These are phyloP conservation scores for Zasmidium cellare DNA, from an alignment of 2,329 filamentous ascomycete species.

Conservation along the genomic window DNA sequence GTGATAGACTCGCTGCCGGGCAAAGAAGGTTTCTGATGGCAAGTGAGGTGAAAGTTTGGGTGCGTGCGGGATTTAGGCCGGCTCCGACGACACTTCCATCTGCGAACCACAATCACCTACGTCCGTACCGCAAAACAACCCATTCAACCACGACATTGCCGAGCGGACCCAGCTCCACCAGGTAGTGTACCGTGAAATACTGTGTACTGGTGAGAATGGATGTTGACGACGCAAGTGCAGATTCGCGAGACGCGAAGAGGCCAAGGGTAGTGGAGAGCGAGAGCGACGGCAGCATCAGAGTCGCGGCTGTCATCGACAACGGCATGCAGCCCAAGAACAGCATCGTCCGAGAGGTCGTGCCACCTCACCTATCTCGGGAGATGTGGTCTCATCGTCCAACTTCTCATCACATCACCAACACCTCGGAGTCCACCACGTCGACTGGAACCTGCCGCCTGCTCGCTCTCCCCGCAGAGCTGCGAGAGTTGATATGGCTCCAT, in stretches of 20 bases:
- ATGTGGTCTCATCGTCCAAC: background rate
- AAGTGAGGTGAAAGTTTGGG: background rate
- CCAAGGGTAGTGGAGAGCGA: too few relatives aligned
- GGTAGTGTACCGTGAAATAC: background rate
- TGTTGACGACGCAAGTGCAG: background rate
- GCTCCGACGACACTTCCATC: background rate
- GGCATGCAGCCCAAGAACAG: too few relatives aligned
- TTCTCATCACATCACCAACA: background rate
- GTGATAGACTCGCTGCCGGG: background rate
- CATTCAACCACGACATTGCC: background rate
- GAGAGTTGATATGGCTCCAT: slow-evolving; percentile 21
- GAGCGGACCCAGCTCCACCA: slow-evolving; percentile 5
- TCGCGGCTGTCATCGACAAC: too few relatives aligned
- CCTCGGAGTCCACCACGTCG: background rate
- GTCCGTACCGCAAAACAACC: background rate
- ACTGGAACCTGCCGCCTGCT: slow-evolving; percentile 15
- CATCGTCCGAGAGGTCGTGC: too few relatives aligned
- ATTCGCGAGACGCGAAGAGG: background rate
- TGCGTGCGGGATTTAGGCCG: background rate
- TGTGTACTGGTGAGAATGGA: background rate
- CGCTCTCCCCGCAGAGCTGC: slow-evolving; percentile 24
- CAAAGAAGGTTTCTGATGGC: slow-evolving; percentile 1
- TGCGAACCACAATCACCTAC: background rate
- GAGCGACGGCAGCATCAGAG: background rate
- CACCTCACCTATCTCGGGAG: too few relatives aligned